A percentile compares a stretch with the other conserved stretches of the same genome.
phyloP scores from a whole-genome alignment of 441 rosid species.

The Eruca vesicaria region DNA sequence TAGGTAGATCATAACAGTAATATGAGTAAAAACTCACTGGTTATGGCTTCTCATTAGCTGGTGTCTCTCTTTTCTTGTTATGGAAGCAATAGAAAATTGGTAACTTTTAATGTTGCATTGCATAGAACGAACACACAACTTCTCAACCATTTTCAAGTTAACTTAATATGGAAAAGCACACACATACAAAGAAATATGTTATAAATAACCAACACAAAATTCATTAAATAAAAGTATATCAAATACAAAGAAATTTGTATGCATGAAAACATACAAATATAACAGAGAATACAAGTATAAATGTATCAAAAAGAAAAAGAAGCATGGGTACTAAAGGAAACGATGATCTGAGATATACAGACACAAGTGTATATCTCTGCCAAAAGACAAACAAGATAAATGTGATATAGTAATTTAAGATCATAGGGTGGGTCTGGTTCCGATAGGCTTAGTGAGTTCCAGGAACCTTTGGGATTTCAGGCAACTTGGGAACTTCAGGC shows the following conservation, averaged over 20 bases:
- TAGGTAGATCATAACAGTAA: neutral
- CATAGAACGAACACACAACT: neutral
- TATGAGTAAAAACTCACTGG: neutral
- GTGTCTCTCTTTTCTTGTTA: neutral
- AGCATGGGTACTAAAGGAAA: neutral
- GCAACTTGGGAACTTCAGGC: conserved; percentile 34
- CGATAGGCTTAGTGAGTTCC: conserved; percentile 16
- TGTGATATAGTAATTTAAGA: neutral
- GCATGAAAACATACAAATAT: conserved; percentile 14
- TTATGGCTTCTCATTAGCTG: neutral
- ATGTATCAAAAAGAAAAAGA: neutral
- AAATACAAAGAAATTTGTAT: conserved; percentile 1
- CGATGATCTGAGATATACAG: neutral
- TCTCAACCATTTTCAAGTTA: neutral
- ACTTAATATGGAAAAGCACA: neutral
- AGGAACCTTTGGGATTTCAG: conserved; percentile 28
- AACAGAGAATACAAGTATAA: conserved; percentile 6
- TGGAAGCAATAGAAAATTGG: neutral
- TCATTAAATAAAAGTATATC: conserved; percentile 10
- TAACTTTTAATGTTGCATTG: neutral
- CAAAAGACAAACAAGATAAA: neutral
- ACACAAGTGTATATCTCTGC: neutral
- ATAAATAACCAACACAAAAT: conserved; percentile 4
- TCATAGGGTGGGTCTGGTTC: neutral
- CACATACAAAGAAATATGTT: neutral